Evolutionary conservation across 75 land plant genomes (phyloP).

Genomic region (Pinus albicaulis): DNA sequence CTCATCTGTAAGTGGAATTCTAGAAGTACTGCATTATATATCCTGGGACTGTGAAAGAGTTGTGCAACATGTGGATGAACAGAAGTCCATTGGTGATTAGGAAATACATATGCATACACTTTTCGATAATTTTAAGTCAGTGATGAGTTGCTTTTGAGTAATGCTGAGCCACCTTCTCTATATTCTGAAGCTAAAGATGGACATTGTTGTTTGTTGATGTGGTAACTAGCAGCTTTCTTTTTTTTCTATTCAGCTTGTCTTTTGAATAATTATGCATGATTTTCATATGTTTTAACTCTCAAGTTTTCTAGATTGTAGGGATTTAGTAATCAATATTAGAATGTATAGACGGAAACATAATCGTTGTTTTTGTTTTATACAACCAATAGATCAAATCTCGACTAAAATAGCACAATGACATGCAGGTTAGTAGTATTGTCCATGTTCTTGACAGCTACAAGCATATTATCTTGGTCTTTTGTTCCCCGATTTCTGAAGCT

Average conservation of each 20-base stretch:
- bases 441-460: constrained; percentile 65
- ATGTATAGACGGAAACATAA: not conserved
- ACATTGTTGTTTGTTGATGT: too few relatives aligned
- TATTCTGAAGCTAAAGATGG: too few relatives aligned
- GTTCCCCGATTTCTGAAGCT: constrained; percentile 87
- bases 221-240: too few relatives aligned
- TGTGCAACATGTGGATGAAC: too few relatives aligned
- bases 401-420: not conserved
- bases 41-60: too few relatives aligned
- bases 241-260: not conserved
- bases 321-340: not conserved
- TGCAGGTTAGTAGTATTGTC: constrained; percentile 72
- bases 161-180: too few relatives aligned
- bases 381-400: not conserved
- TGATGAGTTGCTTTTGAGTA: too few relatives aligned
- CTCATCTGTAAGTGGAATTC: too few relatives aligned
- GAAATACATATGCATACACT: too few relatives aligned
- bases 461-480: constrained; percentile 72
- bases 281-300: not conserved
- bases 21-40: too few relatives aligned
- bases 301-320: not conserved
- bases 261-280: not conserved
- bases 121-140: too few relatives aligned
- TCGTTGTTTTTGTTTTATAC: not conserved
- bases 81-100: too few relatives aligned